phyloP scores from a whole-genome alignment of 176 grass and related monocot genomes.

The Cocos nucifera region DNA sequence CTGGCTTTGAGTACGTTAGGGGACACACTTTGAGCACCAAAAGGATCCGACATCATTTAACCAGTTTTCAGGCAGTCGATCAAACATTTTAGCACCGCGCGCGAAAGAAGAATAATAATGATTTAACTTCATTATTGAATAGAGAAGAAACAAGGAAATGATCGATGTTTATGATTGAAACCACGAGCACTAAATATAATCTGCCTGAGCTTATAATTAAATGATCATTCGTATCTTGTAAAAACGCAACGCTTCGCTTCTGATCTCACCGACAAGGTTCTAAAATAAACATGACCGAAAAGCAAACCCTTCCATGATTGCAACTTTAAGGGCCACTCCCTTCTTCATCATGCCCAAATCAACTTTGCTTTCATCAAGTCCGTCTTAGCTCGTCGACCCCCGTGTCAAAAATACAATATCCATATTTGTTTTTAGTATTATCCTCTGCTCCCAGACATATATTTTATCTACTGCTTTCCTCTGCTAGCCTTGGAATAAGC shows the following conservation, averaged over 20 bases:
- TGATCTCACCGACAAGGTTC: conserved; percentile 21
- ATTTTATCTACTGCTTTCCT: conserved; percentile 11
- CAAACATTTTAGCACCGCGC: no score
- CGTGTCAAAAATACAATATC: not conserved
- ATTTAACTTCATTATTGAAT: no score
- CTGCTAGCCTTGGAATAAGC: no score
- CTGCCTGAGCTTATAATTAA: no score
- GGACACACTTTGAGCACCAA: no score
- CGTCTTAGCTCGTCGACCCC: not conserved
- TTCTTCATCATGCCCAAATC: conserved; percentile 15
- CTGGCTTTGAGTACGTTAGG: no score
- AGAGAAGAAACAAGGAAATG: no score
- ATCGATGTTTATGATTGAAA: no score
- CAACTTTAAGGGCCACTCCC: conserved; percentile 19
- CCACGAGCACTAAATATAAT: no score
- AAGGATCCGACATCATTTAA: no score
- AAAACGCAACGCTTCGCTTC: conserved; percentile 9
- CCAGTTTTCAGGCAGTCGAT: no score
- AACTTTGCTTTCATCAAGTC: not conserved
- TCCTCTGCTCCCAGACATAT: not conserved
- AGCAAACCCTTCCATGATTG: conserved; percentile 29
- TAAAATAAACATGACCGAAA: conserved; percentile 28
- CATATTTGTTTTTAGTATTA: conserved; percentile 3
- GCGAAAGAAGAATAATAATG: no score
- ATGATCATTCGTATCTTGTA: not conserved